Evolutionary conservation across 148 eudicot species (phyloP).

Genomic region (Cornus suecica): DNA sequence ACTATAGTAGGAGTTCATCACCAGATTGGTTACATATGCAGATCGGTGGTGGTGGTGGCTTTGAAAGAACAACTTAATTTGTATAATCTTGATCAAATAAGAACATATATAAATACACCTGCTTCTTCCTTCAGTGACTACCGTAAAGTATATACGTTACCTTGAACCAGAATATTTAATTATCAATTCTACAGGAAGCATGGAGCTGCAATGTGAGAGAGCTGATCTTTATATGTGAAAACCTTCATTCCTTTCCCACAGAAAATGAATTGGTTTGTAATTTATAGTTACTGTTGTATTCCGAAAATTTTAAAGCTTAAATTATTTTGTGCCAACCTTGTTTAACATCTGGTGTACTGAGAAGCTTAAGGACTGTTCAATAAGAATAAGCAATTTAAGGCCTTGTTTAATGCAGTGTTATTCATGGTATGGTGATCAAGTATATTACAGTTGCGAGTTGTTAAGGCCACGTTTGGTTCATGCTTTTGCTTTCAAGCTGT

Average conservation of each 20-base stretch:
- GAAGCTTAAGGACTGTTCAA: background rate
- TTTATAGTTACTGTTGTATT: conserved; percentile 7
- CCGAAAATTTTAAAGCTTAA: conserved; percentile 3
- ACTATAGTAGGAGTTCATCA: conserved; percentile 54
- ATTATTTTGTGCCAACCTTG: conserved; percentile 7
- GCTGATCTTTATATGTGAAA: background rate
- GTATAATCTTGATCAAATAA: conserved; percentile 19
- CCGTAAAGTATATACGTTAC: conserved; percentile 12
- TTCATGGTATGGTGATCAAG: background rate
- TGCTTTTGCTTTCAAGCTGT: too few relatives aligned
- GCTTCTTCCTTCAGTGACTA: conserved; percentile 15
- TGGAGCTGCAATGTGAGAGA: conserved; percentile 5
- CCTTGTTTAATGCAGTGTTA: background rate
- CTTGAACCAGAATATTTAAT: background rate
- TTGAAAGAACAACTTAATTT: conserved; percentile 55
- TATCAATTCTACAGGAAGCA: conserved; percentile 2
- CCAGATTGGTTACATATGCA: conserved; percentile 97
- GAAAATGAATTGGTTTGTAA: background rate
- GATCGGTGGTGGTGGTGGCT: conserved; percentile 83
- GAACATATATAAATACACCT: conserved; percentile 1
- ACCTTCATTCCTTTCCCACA: conserved; percentile 3
- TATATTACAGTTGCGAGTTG: too few relatives aligned
- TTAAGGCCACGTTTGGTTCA: too few relatives aligned
- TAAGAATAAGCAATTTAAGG: background rate
- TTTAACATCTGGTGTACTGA: background rate